Evolutionary conservation across 495 filamentous ascomycete species (phyloP).

Genomic region (Thermochaetoides thermophila): DNA sequence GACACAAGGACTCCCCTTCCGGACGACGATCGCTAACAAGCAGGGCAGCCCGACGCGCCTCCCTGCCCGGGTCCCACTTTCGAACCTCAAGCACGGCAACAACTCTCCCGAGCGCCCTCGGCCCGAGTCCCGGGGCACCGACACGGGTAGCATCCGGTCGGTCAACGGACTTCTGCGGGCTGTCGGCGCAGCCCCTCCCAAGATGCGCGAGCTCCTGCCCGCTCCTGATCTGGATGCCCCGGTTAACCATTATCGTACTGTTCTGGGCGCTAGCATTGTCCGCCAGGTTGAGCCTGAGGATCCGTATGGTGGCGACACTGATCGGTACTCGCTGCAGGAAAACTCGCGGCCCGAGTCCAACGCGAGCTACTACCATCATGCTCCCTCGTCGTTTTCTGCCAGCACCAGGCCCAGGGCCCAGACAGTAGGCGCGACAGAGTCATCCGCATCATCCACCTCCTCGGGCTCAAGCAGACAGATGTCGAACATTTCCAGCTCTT

Average conservation of each 20-base stretch:
- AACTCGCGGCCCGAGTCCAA: slow-evolving; percentile 12
- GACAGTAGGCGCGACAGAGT: not conserved
- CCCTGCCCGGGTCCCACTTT: slow-evolving; percentile 63
- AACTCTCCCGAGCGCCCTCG: slow-evolving; percentile 67
- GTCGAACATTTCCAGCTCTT: slow-evolving; percentile 53
- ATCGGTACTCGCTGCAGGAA: slow-evolving; percentile 26
- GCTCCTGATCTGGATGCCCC: slow-evolving; percentile 53
- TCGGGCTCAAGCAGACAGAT: slow-evolving; percentile 36
- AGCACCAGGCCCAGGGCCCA: slow-evolving; percentile 21
- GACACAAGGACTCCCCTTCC: slow-evolving; percentile 9
- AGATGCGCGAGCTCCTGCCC: slow-evolving; percentile 69
- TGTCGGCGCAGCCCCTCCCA: slow-evolving; percentile 75
- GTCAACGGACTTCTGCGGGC: slow-evolving; percentile 39
- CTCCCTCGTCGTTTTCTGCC: slow-evolving; percentile 9
- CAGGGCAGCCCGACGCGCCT: slow-evolving; percentile 61
- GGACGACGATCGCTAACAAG: slow-evolving; percentile 11
- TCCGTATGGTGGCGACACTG: slow-evolving; percentile 72
- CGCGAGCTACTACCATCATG: slow-evolving; percentile 20
- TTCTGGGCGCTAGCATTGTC: slow-evolving; percentile 55
- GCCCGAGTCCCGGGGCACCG: slow-evolving; percentile 29
- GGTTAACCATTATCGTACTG: slow-evolving; percentile 42
- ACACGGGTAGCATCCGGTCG: slow-evolving; percentile 14
- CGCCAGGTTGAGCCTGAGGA: slow-evolving; percentile 72
- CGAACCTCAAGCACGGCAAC: slow-evolving; percentile 62
- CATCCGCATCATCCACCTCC: not conserved